phyloP scores from a whole-genome alignment of 179 eudicot genomes.

The Heliamphora pulchella region DNA sequence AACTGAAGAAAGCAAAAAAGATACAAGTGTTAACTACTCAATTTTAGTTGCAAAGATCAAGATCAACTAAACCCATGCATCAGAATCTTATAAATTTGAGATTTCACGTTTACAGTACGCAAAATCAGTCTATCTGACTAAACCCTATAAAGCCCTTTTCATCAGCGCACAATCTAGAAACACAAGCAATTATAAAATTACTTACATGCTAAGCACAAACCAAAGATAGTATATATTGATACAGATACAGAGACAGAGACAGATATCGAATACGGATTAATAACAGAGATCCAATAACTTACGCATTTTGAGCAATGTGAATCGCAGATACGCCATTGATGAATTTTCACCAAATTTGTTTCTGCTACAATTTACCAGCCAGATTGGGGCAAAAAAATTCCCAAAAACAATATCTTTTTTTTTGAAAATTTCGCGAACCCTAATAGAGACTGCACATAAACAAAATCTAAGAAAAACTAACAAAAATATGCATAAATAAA shows the following conservation, averaged over 20 bases:
- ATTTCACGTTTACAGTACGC: background rate
- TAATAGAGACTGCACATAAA: background rate
- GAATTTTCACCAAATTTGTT: background rate
- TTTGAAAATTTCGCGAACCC: background rate
- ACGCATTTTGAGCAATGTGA: conserved; percentile 9
- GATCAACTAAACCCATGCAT: conserved; percentile 4
- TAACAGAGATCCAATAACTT: background rate
- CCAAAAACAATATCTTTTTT: background rate
- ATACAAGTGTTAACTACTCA: background rate
- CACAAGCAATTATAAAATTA: background rate
- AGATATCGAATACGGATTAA: background rate
- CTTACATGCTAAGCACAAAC: conserved; percentile 15
- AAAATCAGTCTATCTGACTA: background rate
- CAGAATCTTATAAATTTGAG: background rate
- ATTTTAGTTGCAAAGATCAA: background rate
- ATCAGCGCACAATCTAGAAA: background rate
- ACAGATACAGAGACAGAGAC: conserved; percentile 4
- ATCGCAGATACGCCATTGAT: conserved; percentile 9
- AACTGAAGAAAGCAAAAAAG: background rate
- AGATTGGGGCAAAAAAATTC: background rate
- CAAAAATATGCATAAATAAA: background rate
- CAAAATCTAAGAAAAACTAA: background rate
- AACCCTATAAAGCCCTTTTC: conserved; percentile 11
- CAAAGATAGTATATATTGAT: background rate
- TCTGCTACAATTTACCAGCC: background rate